Percentiles rank a stretch among this genome's conserved stretches.
phyloP scores from a whole-genome alignment of 176 grass and related monocot genomes.

The Elaeis guineensis region DNA sequence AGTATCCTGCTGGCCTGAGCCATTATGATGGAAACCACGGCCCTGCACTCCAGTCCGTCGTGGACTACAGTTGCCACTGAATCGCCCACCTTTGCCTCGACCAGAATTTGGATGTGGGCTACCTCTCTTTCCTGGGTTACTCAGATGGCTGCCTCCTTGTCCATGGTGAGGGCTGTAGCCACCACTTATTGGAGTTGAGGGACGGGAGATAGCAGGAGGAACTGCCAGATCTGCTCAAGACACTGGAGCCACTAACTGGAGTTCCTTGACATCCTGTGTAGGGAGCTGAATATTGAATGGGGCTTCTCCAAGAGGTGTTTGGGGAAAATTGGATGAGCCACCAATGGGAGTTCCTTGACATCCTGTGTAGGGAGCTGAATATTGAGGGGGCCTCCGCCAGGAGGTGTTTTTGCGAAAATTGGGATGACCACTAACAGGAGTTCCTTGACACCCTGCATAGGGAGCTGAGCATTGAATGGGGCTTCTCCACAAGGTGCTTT shows the following conservation, averaged over 20 bases:
- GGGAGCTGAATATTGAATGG: no score
- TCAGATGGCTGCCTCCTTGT: neutral
- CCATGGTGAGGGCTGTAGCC: slow-evolving; percentile 8
- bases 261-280: neutral
- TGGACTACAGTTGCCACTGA: neutral
- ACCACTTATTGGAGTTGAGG: neutral
- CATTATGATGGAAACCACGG: slow-evolving; percentile 11
- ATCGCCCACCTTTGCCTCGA: neutral
- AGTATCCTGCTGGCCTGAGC: neutral
- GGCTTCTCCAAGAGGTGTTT: no score
- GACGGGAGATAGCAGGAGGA: neutral
- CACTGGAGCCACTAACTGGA: neutral
- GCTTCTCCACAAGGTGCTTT: no score
- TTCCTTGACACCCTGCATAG: neutral
- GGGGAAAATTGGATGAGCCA: neutral
- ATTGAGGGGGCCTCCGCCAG: no score
- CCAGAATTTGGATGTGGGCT: slow-evolving; percentile 14
- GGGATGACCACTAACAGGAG: neutral
- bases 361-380: no score
- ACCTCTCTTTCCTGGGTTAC: neutral
- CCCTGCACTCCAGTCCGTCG: neutral
- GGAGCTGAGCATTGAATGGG: no score
- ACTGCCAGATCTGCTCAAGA: neutral
- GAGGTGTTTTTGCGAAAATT: no score
- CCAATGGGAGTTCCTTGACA: neutral